Evolutionary conservation across 2,329 filamentous ascomycete genomes (phyloP).

Genomic region (Ascochyta fabae): DNA sequence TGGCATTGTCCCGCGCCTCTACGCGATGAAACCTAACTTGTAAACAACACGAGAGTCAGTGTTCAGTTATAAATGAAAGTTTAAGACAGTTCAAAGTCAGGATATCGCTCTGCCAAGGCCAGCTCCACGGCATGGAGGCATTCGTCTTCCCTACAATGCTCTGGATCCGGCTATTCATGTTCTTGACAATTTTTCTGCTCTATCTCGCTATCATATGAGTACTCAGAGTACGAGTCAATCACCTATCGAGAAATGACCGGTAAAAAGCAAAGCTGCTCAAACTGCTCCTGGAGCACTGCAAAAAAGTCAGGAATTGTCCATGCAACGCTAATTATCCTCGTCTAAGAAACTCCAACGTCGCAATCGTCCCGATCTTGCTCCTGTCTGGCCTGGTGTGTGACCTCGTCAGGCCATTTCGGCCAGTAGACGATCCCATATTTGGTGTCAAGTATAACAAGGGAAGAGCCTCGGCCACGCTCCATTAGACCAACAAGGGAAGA

Average conservation of each 20-base stretch:
- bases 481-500: too few relatives aligned
- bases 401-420: slow-evolving; percentile 4
- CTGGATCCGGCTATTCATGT: slow-evolving; percentile 2
- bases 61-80: too few relatives aligned
- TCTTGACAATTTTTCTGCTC: neutral
- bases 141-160: neutral
- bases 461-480: too few relatives aligned
- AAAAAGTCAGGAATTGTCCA: slow-evolving; percentile 20
- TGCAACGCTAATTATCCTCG: slow-evolving; percentile 14
- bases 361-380: slow-evolving; percentile 7
- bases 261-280: neutral
- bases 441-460: too few relatives aligned
- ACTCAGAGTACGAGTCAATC: neutral
- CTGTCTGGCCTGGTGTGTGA: neutral
- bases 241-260: neutral
- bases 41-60: neutral
- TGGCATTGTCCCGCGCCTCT: neutral
- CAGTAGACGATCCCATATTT: slow-evolving; percentile 7
- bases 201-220: neutral
- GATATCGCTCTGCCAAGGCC: slow-evolving; percentile 1
- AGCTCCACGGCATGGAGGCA: neutral
- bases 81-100: slow-evolving; percentile 7
- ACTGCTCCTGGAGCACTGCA: slow-evolving; percentile 4
- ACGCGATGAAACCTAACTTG: neutral
- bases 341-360: neutral